Evolutionary conservation across 2,329 filamentous ascomycete species (phyloP), one percentile per base, ranked within the genome.

Genomic region (Ceratocystis variospora): DNA sequence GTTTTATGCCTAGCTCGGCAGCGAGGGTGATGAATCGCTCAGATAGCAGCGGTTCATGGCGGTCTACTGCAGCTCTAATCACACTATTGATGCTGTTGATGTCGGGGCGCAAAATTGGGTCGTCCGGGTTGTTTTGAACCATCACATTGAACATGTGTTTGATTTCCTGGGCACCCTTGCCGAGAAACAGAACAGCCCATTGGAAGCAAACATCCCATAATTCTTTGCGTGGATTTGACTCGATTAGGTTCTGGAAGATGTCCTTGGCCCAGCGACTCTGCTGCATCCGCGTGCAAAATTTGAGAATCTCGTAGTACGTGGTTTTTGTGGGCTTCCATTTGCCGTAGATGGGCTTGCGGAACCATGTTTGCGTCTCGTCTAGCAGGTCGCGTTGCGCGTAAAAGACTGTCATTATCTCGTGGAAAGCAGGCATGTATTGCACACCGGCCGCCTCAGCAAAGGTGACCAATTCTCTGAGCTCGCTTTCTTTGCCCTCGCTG

Each of bases 81-180:
- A 97, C 79, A 5, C 79, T 77, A 72, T 97, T 96, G 71, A 97
- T 85, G 5, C 88, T 90, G 2, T 81, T 76, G 5, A 85, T 85
- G 65, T 89, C 86, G 0, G 90, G 84, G 5, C 78, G 74, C 2
- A 81, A 70, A 17, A 77, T 76, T 66, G 78, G 73, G 66, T 80
- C 74, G 68, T 79, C 73, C 64, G 77, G 71, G 68, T 78, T 80
- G 62, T 79, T 76, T 46, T 77, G 74, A n/a, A 78, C 74, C 80
- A 90, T 87, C 22, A 86, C 79, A 55, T 82, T 78, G 68, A 94
- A 82, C 83, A 92, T 90, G 70, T 85, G 83, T 66, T 84, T 81
- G 68, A 92, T 80, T 72, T 90, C 85, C 73, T 90, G 84, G 0
- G 88, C 83, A 1, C 85, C 84, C 72, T 87, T 88, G 22, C 86